Percentiles rank a stretch among this genome's conserved stretches.
Conservation (phyloP, 208 protist genomes). For the Wallacemonas sp. region DNA sequence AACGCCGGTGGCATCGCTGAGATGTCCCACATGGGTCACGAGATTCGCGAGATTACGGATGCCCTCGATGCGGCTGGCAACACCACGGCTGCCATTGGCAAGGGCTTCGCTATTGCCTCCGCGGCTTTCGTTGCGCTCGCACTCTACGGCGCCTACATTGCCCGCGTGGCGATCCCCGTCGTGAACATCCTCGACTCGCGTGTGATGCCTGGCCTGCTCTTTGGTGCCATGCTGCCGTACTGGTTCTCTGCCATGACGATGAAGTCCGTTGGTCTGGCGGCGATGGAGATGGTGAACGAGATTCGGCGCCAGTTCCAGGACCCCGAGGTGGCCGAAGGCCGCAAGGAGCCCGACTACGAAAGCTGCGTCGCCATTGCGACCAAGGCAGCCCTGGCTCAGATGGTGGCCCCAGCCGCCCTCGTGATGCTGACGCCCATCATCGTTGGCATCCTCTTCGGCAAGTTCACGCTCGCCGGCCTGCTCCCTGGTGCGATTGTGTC, state of each 20-base stretch:
- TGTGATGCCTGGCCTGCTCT: constrained; percentile 85
- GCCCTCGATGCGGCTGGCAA: constrained; percentile 95
- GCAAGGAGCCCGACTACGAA: constrained; percentile 92
- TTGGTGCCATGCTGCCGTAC: constrained; percentile 95
- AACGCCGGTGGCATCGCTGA: constrained; percentile 96
- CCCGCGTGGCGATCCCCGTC: constrained; percentile 57
- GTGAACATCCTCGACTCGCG: constrained; percentile 79
- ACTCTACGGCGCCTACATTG: constrained; percentile 92
- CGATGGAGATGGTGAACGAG: constrained; percentile 94
- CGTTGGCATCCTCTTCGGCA: constrained; percentile 90
- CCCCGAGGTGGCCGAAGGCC: constrained; percentile 69
- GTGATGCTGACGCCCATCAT: constrained; percentile 93
- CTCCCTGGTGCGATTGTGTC: constrained; percentile 91
- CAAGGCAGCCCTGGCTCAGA: constrained; percentile 90
- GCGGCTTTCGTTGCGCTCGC: constrained; percentile 93
- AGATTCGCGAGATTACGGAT: constrained; percentile 93
- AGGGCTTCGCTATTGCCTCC: constrained; percentile 95
- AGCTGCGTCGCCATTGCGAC: constrained; percentile 94
- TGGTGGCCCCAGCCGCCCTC: constrained; percentile 92
- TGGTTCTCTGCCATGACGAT: constrained; percentile 96
- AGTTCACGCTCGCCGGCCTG: constrained; percentile 90
- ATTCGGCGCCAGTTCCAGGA: constrained; percentile 94
- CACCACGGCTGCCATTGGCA: constrained; percentile 96
- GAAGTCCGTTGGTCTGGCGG: constrained; percentile 91
- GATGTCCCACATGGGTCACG: constrained; percentile 84